Conservation (phyloP, 176 grass and related monocot species). For the Phragmites australis region DNA sequence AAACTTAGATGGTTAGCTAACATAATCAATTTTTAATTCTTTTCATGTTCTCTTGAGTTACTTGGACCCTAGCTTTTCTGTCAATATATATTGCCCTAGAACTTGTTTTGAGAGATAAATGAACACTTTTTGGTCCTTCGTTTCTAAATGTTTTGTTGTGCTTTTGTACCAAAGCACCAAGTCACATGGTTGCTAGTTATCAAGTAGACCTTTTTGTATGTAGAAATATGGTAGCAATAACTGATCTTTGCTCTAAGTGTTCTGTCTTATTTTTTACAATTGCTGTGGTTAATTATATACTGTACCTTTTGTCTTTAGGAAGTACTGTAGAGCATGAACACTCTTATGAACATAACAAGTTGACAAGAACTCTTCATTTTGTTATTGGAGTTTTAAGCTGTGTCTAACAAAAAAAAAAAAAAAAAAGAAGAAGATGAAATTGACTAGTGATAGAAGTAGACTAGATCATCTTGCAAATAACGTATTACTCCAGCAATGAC, state of each 20-base stretch:
- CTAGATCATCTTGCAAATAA: neutral
- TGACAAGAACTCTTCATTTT: neutral
- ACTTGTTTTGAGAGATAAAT: conserved; percentile 11
- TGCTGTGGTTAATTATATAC: neutral
- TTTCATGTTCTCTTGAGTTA: conserved; percentile 12
- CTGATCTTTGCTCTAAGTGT: neutral
- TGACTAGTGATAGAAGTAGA: neutral
- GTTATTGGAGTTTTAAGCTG: neutral
- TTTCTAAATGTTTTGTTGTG: neutral
- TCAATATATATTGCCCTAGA: neutral
- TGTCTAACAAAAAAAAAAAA: too few species aligned
- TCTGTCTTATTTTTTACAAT: neutral
- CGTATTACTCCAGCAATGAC: neutral
- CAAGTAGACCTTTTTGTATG: neutral
- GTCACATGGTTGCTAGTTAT: neutral
- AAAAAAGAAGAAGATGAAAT: neutral
- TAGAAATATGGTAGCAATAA: neutral
- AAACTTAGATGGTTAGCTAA: conserved; percentile 6
- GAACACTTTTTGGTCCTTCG: neutral
- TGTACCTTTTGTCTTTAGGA: neutral
- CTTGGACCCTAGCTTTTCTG: neutral
- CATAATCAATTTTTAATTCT: neutral
- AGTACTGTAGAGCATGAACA: neutral
- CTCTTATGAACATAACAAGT: neutral
- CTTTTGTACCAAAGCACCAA: neutral